Base-by-base conservation (phyloP, 805 yeast genomes). In the Pichia rugopelliculosa region DNA sequence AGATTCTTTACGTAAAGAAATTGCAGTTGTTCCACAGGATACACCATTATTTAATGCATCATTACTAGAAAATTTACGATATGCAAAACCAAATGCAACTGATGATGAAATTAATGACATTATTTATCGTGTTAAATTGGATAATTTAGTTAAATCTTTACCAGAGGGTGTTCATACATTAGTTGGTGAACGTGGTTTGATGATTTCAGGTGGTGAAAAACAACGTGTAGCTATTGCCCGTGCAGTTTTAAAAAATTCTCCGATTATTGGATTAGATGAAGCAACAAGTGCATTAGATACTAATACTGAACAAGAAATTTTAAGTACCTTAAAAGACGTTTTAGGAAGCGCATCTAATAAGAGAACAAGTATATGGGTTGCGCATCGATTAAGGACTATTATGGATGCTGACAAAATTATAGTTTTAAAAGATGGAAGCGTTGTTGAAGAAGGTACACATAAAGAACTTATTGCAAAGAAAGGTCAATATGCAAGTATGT, bases 201-300 rank as follows among this genome's bases (percentile, higher is more conserved):
- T 93, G 99, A 90, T 93, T 41, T 88, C 96, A 23, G 99, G 99
- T n/a, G 99, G 99, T 51, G 99, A 93, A 64, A 90, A 93, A 63
- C 99, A 93, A 67, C 72, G 99, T 53, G 71, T 93, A 39, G 98
- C 99, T 0, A 88, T 93, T 54, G 93, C 97, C 0, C 75, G 99
- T 53, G 77, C 93, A n/a, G 65, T 93, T 39, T 68, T 93, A 56
- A 93, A 93, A 65, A 74, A 79, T 53, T 80, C 97, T 0, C 91
- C 93, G 24, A 87, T 93, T 42, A 85, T 95, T 47, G 91, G 93
- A 64, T 90, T 93, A 56, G 99, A 93, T 61, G 99, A 93, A 61
- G 98, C 99, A 3, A 87, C 99, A 0, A 84, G 95, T 42, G 98
- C 99, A 0, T 72, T 93, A 41, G 99, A 93, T 64, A 93, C 99